phyloP scores from a whole-genome alignment of 2,329 filamentous ascomycete genomes.

The Tolypocladium tundrense region DNA sequence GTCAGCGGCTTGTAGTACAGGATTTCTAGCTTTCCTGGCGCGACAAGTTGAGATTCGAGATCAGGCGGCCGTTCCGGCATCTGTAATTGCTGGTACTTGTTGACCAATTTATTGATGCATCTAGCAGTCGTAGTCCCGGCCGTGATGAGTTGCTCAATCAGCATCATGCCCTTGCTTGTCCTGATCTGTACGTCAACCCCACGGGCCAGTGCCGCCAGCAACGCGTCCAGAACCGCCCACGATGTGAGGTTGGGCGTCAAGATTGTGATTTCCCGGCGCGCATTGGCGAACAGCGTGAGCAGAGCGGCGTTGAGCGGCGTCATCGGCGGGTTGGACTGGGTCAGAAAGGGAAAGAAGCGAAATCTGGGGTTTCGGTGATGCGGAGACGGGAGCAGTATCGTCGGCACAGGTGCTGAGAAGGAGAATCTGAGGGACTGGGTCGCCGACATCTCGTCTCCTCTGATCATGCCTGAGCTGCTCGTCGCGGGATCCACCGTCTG shows the following conservation, averaged over 20 bases:
- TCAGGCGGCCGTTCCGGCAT: constrained; percentile 10
- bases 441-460: constrained; percentile 12
- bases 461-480: constrained; percentile 5
- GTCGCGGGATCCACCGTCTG: constrained; percentile 1
- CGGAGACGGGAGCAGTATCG: constrained; percentile 62
- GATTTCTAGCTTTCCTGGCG: constrained; percentile 42
- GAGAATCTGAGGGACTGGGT: constrained; percentile 18
- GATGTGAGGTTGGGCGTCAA: constrained; percentile 73
- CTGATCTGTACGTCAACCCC: constrained; percentile 60
- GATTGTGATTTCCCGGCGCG: constrained; percentile 51
- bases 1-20: constrained; percentile 43
- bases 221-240: constrained; percentile 47
- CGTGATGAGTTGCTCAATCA: constrained; percentile 71
- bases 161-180: constrained; percentile 61
- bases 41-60: constrained; percentile 31
- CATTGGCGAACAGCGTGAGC: constrained; percentile 48
- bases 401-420: constrained; percentile 27
- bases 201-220: constrained; percentile 50
- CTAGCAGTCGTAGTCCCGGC: constrained; percentile 62
- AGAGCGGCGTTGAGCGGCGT: constrained; percentile 61
- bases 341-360: constrained; percentile 45
- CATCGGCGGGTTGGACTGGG: constrained; percentile 37
- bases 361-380: constrained; percentile 62
- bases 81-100: constrained; percentile 33
- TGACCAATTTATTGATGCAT: constrained; percentile 50